Percentiles rank a stretch among this genome's conserved stretches.
Evolutionary conservation across 371 early-diverging fungal species (phyloP).

Genomic region (Mucor mucedo): DNA sequence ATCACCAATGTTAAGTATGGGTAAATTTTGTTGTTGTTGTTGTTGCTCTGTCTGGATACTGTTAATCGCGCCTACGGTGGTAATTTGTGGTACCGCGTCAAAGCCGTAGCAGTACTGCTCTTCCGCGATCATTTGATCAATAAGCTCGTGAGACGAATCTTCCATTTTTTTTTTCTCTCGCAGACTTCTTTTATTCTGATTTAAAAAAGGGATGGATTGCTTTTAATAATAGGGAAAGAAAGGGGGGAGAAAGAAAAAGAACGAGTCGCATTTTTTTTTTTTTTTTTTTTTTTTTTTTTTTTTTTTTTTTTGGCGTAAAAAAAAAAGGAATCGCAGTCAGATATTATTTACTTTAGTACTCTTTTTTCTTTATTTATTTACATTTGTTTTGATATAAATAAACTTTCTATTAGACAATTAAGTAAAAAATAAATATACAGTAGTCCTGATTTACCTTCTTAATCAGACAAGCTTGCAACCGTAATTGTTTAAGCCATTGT

Average conservation of each 20-base stretch:
- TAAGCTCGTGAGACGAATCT: constrained; percentile 46
- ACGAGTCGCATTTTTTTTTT: neutral
- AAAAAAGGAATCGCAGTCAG: constrained; percentile 6
- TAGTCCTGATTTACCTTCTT: no score
- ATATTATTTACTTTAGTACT: neutral
- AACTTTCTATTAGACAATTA: neutral
- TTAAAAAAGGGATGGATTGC: neutral
- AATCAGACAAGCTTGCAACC: no score
- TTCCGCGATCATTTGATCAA: constrained; percentile 67
- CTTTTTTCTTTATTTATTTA: neutral
- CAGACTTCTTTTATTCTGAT: constrained; percentile 2
- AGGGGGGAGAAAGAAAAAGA: neutral
- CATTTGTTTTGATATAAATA: neutral
- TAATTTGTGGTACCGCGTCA: constrained; percentile 2
- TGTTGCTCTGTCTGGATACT: neutral
- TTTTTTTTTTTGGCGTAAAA: constrained; percentile 3
- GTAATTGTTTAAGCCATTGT: no score
- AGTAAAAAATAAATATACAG: neutral
- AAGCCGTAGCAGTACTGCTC: constrained; percentile 62
- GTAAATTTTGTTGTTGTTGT: neutral
- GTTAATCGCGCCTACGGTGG: neutral
- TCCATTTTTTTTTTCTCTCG: constrained; percentile 10
- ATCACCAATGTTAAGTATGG: neutral
- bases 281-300: neutral
- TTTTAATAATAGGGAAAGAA: neutral